phyloP scores from a whole-genome alignment of 1,284 basidiomycete genomes.

The Abortiporus biennis region DNA sequence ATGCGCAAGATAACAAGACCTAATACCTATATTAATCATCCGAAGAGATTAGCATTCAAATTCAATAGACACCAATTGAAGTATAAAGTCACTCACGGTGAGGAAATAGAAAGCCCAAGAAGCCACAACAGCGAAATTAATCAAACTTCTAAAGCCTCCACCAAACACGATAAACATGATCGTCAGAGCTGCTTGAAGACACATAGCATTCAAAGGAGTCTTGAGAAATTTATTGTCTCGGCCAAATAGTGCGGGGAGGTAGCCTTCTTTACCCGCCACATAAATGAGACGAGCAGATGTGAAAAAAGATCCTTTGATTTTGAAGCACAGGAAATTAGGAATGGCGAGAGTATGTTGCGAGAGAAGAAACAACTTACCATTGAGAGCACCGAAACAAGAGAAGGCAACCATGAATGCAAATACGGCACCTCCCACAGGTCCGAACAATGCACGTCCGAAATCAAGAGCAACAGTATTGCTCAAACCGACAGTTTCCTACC shows the following conservation, averaged over 20 bases:
- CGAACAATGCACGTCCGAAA: constrained; percentile 86
- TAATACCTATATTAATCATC: too few relatives aligned
- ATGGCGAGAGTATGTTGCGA: constrained; percentile 10
- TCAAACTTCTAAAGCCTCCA: constrained; percentile 81
- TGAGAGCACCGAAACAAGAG: constrained; percentile 91
- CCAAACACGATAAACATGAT: constrained; percentile 77
- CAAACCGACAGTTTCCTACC: constrained; percentile 53
- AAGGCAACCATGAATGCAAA: constrained; percentile 92
- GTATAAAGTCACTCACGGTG: constrained; percentile 48
- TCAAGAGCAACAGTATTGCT: constrained; percentile 95
- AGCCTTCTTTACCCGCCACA: constrained; percentile 84
- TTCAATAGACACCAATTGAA: constrained; percentile 2
- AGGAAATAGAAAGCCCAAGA: constrained; percentile 91
- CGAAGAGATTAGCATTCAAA: constrained; percentile 8
- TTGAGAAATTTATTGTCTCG: constrained; percentile 64
- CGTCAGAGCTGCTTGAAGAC: constrained; percentile 72
- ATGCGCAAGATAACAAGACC: constrained; percentile 85
- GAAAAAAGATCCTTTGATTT: constrained; percentile 60
- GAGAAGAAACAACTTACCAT: constrained; percentile 41
- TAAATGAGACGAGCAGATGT: constrained; percentile 84
- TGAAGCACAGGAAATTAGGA: neutral
- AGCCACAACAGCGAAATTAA: constrained; percentile 85
- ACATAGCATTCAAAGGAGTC: constrained; percentile 84
- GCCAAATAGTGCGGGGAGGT: constrained; percentile 80
- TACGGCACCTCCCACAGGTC: constrained; percentile 77